Evolutionary conservation across 768 basidiomycete species (phyloP), one percentile per base, ranked within the genome.

Genomic region (Tylopilus rubrobrunneus): DNA sequence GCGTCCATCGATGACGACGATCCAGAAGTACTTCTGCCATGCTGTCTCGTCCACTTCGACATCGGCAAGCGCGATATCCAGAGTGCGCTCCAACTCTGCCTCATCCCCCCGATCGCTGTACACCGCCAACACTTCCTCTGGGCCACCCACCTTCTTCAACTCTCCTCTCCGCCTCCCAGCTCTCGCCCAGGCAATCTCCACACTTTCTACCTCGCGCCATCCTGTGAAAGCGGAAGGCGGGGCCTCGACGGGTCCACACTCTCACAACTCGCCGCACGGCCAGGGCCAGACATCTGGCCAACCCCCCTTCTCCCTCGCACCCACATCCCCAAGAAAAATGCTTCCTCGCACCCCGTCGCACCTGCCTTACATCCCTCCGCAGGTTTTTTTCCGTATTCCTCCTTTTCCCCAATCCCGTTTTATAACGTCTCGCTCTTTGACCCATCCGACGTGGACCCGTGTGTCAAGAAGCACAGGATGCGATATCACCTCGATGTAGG

Each of bases 401-500:
- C 62, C 53, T 71, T 73, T 60, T 58, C 65, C n/a, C 65, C 63
- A 27, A 66, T 66, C 37, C 64, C 65, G 21, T 66, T 62, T 42
- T 66, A 64, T 40, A 64, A 64, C 46, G 59, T 66, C 28, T 60
- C 67, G 7, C 51, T 65, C 1, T 45, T 64, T 37, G 70, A 48
- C 51, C 66, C 55, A 34, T 67, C 56, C 15, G 65, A 63, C 39
- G 67, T 66, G 41, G 66, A 63, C 42, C 68, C 65, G 36, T 63
- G 62, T 41, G 55, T 63, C 50, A 71, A 71, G 64, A 64, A 68
- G 45, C 64, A 67, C 25, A 60, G 62, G 47, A 65, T 63, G 58
- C 65, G 75, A 34, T 80, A 76, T 59, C 75, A 80, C 57, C 77
- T 94, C 34, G 85, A 90, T 47, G 83, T 86, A 14, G 91, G 87